These are phyloP conservation scores for Fusarium transvaalense DNA, from an alignment of 2,329 filamentous ascomycete genomes.

Conservation along the genomic window DNA sequence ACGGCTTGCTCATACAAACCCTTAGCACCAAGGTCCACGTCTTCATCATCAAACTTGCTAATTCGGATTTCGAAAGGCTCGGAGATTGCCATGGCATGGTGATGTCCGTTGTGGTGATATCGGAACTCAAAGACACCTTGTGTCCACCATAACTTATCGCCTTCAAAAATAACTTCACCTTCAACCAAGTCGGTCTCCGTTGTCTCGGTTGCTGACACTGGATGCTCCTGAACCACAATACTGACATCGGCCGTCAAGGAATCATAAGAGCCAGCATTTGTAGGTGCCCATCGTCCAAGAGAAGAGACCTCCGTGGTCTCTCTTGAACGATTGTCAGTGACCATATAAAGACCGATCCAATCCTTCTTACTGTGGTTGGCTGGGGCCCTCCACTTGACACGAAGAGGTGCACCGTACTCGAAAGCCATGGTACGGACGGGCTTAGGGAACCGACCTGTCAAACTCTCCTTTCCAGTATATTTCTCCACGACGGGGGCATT, in stretches of 20 bases:
- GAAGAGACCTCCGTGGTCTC: constrained; percentile 87
- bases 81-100: constrained; percentile 94
- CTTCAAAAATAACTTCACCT: constrained; percentile 88
- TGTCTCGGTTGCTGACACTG: constrained; percentile 64
- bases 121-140: constrained; percentile 96
- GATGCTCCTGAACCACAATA: constrained; percentile 77
- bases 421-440: constrained; percentile 81
- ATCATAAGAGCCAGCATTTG: constrained; percentile 81
- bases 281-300: constrained; percentile 89
- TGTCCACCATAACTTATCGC: constrained; percentile 98
- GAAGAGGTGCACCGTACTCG: constrained; percentile 91
- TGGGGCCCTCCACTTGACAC: constrained; percentile 90
- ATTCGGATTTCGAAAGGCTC: constrained; percentile 93
- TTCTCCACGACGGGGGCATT: constrained; percentile 66
- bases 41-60: constrained; percentile 81
- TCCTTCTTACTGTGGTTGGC: constrained; percentile 89
- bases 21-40: constrained; percentile 71
- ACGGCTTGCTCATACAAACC: constrained; percentile 76
- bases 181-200: constrained; percentile 71
- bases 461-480: constrained; percentile 79
- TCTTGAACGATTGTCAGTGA: constrained; percentile 90
- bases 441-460: constrained; percentile 75
- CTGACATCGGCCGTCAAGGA: constrained; percentile 79
- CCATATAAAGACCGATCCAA: constrained; percentile 97
- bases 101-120: constrained; percentile 93